phyloP scores from a whole-genome alignment of 768 basidiomycete genomes.

The Russula sp. region DNA sequence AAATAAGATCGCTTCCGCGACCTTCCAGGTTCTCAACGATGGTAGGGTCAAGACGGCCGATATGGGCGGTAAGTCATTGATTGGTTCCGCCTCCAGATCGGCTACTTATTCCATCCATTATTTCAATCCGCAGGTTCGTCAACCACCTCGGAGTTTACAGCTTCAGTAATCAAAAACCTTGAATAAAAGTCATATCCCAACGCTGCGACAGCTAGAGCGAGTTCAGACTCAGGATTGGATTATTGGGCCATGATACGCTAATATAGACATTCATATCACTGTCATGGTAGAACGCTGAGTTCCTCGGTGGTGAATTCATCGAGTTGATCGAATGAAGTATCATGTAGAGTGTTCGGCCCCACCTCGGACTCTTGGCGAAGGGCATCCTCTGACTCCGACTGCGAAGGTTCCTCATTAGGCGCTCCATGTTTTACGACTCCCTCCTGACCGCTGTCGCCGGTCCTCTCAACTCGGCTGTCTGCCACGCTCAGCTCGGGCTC shows the following conservation, averaged over 20 bases:
- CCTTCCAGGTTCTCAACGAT: slow-evolving; percentile 87
- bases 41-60: slow-evolving; percentile 91
- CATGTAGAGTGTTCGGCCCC: slow-evolving; percentile 35
- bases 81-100: neutral
- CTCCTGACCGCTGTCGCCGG: slow-evolving; percentile 4
- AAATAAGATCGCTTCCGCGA: slow-evolving; percentile 88
- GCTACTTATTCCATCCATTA: slow-evolving; percentile 22
- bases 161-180: slow-evolving; percentile 83
- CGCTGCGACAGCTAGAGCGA: neutral
- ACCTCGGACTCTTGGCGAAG: slow-evolving; percentile 6
- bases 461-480: neutral
- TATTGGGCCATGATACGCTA: slow-evolving; percentile 20
- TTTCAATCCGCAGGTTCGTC: slow-evolving; percentile 60
- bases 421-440: slow-evolving; percentile 8
- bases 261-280: slow-evolving; percentile 24
- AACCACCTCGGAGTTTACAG: slow-evolving; percentile 93
- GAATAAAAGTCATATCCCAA: slow-evolving; percentile 33
- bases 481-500: neutral
- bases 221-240: neutral
- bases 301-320: slow-evolving; percentile 44
- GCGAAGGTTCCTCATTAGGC: neutral
- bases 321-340: slow-evolving; percentile 48
- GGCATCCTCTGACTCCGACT: neutral
- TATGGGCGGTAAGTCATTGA: slow-evolving; percentile 73
- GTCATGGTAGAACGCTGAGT: slow-evolving; percentile 22